These are phyloP conservation scores for Suhomyces maxii DNA, from an alignment of 1,139 yeast species.

Conservation along the genomic window DNA sequence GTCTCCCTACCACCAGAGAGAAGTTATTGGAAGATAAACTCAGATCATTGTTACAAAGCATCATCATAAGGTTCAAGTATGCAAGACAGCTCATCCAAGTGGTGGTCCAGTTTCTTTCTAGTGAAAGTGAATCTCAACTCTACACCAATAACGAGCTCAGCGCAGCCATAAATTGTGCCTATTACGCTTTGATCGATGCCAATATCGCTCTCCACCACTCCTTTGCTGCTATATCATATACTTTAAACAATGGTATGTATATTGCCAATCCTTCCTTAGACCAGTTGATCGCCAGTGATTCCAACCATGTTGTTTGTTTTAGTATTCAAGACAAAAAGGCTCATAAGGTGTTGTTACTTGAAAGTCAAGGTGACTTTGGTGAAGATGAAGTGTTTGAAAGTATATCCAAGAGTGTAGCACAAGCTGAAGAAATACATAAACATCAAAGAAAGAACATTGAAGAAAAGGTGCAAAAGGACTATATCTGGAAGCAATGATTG, in stretches of 20 bases:
- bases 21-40: conserved; percentile 72
- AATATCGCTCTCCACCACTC: conserved; percentile 68
- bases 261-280: conserved; percentile 44
- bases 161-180: conserved; percentile 70
- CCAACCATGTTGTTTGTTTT: conserved; percentile 69
- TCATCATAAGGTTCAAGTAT: conserved; percentile 63
- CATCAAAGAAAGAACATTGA: conserved; percentile 51
- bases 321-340: conserved; percentile 54
- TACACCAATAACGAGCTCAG: conserved; percentile 58
- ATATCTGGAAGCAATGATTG: conserved; percentile 49
- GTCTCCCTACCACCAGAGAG: conserved; percentile 78
- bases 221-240: conserved; percentile 55
- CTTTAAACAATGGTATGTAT: conserved; percentile 34
- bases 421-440: conserved; percentile 46
- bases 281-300: conserved; percentile 45
- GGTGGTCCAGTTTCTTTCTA: conserved; percentile 75
- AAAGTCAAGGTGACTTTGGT: conserved; percentile 69
- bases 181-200: conserved; percentile 75
- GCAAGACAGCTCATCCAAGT: conserved; percentile 87
- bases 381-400: conserved; percentile 53
- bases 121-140: conserved; percentile 43
- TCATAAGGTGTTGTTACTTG: conserved; percentile 60
- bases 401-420: conserved; percentile 47
- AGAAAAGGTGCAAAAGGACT: conserved; percentile 52
- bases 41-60: conserved; percentile 58